Base-by-base conservation (phyloP, 2,329 filamentous ascomycete genomes). In the Sporothrix globosa region DNA sequence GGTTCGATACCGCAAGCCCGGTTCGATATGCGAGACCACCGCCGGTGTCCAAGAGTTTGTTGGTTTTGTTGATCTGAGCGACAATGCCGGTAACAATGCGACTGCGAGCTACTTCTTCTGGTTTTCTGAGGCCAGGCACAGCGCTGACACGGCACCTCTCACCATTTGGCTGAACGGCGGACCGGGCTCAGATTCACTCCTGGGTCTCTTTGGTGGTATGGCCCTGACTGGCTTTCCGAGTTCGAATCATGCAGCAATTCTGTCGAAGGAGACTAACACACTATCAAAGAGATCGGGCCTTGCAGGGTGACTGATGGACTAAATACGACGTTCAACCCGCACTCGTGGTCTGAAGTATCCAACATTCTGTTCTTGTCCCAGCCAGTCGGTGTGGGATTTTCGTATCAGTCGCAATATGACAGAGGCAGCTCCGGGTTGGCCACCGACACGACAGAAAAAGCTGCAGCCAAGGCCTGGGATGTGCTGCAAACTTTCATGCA, bases 361-460 rank as follows among this genome's bases (percentile, higher is more conserved):
- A 90, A 90, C 72, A 85, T 90, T 82, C 83, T 91, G 9, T 90
- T 88, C 9, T 77, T 91, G 72, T 88, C 91, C 75, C 85, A 91
- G 77, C 89, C 76, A 0, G 74, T 76, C 71, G 77, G 75, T 63
- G 75, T 75, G 1, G 77, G 77, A 11, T 77, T 77, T 73, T 78
- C 76, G 30, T 78, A 79, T 61, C 74, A 76, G 53, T 73, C 44
- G 4, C 41, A n/a, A 3, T 21, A 6, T 34, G 10, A 50, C n/a
- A 48, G 5, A 34, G 13, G 21, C 34, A 56, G 44, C 21, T 4
- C 17, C 6, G 21, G 13, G 13, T 76, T 87, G 6, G 39, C 79
- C 82, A 71, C 58, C 75, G 7, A 75, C 75, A 69, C 56, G 0
- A 73, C 74, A 2, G n/a, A 67, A 0, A 68, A 46, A 7, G 74